Evolutionary conservation across 228 moss, liverwort and hornwort species (phyloP), one percentile per base, ranked within the genome.

Genomic region (Sphagnum magellanicum): DNA sequence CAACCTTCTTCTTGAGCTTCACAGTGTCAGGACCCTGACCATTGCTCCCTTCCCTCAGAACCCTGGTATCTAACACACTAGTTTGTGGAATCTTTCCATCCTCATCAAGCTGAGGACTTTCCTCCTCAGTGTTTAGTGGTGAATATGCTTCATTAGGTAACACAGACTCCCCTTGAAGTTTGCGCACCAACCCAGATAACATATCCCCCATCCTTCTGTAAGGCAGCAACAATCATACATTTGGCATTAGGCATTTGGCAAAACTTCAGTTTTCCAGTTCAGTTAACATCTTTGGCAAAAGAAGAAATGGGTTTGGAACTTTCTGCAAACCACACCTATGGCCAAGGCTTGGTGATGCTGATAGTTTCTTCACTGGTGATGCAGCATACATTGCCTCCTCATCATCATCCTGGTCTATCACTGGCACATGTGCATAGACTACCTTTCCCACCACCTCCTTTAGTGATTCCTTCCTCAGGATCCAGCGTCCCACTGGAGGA

Each of bases 21-120:
- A 69, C 79, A 6, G 75, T 70, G 61, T 88, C 77, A 7, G 84
- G 84, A 14, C 84, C 88, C 63, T 79, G 81, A 16, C 88, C 88
- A 51, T 81, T 72, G 50, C 71, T 65, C 9, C 68, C 68, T 75
- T 13, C 74, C 74, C 48, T 63, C 65, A 69, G 63, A 32, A 60
- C 79, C 69, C 70, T 79, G 72, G 32, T 32, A 32, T 32, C 32
- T 32, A 32, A 32, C 32, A 32, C 32, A 32, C 32, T 2, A 32
- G 32, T 32, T 32, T 3, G 32, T 32, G 32, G 32, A 32, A 32
- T 32, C 32, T 32, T 32, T 32, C 32, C 32, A 32, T 32, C 32
- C 32, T 32, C 32, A 32, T 32, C 32, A 32, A 32, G 13, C 32
- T 57, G 64, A 4, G 68, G 50, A 5, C 1, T 52, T 3, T 68